A percentile compares a stretch with the other conserved stretches of the same genome.
These are phyloP conservation scores for Moniliophthora roreri DNA, from an alignment of 1,284 basidiomycete species.

Conservation along the genomic window DNA sequence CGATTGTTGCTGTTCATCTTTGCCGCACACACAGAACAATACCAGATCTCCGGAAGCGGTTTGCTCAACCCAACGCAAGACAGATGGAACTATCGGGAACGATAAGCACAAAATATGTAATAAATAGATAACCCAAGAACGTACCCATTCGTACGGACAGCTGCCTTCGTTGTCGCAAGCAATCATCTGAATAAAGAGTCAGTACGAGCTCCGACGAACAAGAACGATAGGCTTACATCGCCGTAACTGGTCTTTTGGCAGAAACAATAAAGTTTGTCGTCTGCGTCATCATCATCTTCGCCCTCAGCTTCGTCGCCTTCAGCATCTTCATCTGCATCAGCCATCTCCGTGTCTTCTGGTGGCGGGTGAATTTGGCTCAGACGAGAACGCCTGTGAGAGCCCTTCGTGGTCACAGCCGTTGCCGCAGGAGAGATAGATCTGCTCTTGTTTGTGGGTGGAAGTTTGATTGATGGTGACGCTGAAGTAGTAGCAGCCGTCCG, in stretches of 20 bases:
- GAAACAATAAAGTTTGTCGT: conserved; percentile 46
- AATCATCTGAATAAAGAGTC: conserved; percentile 36
- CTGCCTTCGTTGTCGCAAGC: conserved; percentile 45
- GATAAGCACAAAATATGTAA: conserved; percentile 1
- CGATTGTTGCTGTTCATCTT: conserved; percentile 20
- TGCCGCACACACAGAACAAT: conserved; percentile 37
- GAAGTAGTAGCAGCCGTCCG: neutral
- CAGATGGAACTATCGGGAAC: conserved; percentile 38
- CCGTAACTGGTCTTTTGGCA: conserved; percentile 50
- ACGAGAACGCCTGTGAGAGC: conserved; percentile 34
- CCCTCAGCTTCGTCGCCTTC: conserved; percentile 29
- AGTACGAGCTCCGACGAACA: neutral
- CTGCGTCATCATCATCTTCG: conserved; percentile 29
- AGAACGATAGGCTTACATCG: conserved; percentile 31
- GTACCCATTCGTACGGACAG: conserved; percentile 48
- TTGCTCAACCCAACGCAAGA: conserved; percentile 44
- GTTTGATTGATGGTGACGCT: conserved; percentile 14
- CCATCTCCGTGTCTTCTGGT: conserved; percentile 20
- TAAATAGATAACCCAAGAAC: conserved; percentile 15
- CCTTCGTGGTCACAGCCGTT: neutral
- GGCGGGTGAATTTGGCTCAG: conserved; percentile 39
- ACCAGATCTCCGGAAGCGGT: conserved; percentile 45
- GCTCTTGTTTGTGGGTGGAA: conserved; percentile 7
- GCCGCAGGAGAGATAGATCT: conserved; percentile 14
- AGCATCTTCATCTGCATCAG: conserved; percentile 22